Conservation (phyloP, 495 filamentous ascomycete species). For the Penicillium odoratum region DNA sequence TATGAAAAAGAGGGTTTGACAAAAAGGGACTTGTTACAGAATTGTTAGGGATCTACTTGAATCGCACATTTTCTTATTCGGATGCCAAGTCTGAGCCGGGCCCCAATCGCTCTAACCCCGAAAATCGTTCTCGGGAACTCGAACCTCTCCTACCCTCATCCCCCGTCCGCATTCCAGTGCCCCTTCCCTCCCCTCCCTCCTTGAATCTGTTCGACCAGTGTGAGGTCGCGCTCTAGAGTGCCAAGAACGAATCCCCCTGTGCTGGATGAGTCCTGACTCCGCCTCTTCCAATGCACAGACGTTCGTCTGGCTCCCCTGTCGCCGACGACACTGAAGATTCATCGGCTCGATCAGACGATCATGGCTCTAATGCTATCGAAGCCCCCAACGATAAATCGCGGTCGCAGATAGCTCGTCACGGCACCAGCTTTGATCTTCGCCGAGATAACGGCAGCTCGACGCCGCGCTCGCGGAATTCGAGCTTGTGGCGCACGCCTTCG, state of each 20-base stretch:
- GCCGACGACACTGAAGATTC: constrained; percentile 51
- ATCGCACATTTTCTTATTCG: background rate
- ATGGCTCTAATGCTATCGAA: constrained; percentile 38
- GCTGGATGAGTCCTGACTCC: constrained; percentile 43
- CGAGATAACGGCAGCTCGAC: constrained; percentile 41
- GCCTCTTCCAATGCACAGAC: constrained; percentile 53
- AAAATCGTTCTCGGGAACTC: constrained; percentile 1
- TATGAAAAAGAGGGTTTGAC: background rate
- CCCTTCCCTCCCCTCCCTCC: constrained; percentile 17
- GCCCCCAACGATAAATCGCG: constrained; percentile 37
- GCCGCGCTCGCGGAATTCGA: constrained; percentile 47
- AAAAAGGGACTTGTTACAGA: background rate
- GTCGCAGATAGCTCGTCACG: constrained; percentile 42
- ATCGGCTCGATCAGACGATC: constrained; percentile 39
- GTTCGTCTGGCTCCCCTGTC: constrained; percentile 50
- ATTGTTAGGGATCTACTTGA: background rate
- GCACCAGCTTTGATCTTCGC: constrained; percentile 46
- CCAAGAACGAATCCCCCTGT: constrained; percentile 28
- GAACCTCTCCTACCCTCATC: constrained; percentile 10
- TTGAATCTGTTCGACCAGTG: background rate
- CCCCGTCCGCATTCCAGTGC: constrained; percentile 17
- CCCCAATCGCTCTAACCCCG: background rate
- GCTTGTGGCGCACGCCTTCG: constrained; percentile 42
- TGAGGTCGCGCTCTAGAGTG: constrained; percentile 24
- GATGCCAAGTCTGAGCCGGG: constrained; percentile 3